Conservation (phyloP, 2,329 filamentous ascomycete genomes). For the Penicillium capsulatum region DNA sequence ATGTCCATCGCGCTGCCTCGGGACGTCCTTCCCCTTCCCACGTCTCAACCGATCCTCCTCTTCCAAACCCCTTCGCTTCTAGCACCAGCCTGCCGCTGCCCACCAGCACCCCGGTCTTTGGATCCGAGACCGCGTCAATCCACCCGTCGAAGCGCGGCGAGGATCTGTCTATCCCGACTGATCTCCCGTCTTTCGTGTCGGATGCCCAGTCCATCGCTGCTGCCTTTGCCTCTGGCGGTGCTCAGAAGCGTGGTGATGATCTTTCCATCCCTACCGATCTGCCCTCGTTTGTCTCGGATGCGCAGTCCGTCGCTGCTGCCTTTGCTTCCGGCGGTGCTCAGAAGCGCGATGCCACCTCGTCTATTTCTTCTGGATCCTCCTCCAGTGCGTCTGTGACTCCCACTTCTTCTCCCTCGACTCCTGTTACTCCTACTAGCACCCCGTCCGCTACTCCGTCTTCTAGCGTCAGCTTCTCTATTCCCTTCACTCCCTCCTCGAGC, state of each 20-base stretch:
- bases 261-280: conserved; percentile 8
- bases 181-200: conserved; percentile 7
- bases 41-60: conserved; percentile 2
- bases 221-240: conserved; percentile 6
- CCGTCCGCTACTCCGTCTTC: conserved; percentile 2
- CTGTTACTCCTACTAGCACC: conserved; percentile 4
- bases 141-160: conserved; percentile 12
- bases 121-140: conserved; percentile 9
- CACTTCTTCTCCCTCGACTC: too few relatives aligned
- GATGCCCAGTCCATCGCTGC: conserved; percentile 10
- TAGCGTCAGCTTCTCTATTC: neutral
- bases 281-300: conserved; percentile 7
- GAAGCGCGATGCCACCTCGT: conserved; percentile 5
- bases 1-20: conserved; percentile 1
- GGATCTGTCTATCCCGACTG: conserved; percentile 9
- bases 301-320: conserved; percentile 2
- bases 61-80: conserved; percentile 6
- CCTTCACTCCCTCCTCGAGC: conserved; percentile 1
- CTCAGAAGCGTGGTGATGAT: conserved; percentile 9
- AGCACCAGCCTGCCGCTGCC: conserved; percentile 1
- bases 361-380: neutral
- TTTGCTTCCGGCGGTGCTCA: conserved; percentile 4
- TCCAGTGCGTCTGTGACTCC: conserved; percentile 1
- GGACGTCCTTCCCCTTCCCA: neutral
- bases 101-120: conserved; percentile 6